Evolutionary conservation across 2,329 filamentous ascomycete species (phyloP).

Genomic region (Drechslerella stenobrocha): DNA sequence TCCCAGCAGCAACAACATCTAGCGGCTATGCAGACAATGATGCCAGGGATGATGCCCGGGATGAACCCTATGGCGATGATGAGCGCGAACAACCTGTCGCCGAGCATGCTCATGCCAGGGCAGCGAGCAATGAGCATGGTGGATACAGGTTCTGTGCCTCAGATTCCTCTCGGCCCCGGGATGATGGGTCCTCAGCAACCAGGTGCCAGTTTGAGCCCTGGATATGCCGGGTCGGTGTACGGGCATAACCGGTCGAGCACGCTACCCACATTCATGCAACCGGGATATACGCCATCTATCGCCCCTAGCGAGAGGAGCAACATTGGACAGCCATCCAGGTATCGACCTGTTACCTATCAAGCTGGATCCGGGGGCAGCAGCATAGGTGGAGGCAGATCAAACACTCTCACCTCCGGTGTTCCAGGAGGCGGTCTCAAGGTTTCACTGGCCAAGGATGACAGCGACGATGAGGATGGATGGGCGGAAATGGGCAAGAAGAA

Average conservation of each 20-base stretch:
- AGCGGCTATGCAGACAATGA: constrained; percentile 52
- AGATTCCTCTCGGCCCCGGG: constrained; percentile 54
- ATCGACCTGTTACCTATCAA: constrained; percentile 78
- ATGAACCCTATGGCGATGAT: constrained; percentile 54
- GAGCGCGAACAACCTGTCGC: constrained; percentile 52
- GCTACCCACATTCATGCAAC: constrained; percentile 50
- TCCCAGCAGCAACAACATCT: constrained; percentile 52
- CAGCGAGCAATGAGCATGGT: constrained; percentile 82
- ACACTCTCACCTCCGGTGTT: constrained; percentile 58
- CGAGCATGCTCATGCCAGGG: constrained; percentile 56
- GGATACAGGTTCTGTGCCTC: constrained; percentile 68
- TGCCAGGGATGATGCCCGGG: constrained; percentile 54
- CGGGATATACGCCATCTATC: constrained; percentile 81
- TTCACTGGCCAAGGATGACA: constrained; percentile 58
- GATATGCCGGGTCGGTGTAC: constrained; percentile 61
- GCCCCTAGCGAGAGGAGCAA: constrained; percentile 96
- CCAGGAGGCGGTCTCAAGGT: constrained; percentile 53
- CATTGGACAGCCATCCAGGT: constrained; percentile 82
- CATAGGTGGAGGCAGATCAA: constrained; percentile 56
- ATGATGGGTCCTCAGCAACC: constrained; percentile 37
- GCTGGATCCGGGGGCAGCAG: constrained; percentile 54
- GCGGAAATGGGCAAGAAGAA: constrained; percentile 71
- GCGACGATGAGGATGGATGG: constrained; percentile 71
- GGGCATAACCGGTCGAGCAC: constrained; percentile 51
- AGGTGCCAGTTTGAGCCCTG: constrained; percentile 51